Conservation (phyloP, 208 protist species). For the Wallacemonas rigidus region DNA sequence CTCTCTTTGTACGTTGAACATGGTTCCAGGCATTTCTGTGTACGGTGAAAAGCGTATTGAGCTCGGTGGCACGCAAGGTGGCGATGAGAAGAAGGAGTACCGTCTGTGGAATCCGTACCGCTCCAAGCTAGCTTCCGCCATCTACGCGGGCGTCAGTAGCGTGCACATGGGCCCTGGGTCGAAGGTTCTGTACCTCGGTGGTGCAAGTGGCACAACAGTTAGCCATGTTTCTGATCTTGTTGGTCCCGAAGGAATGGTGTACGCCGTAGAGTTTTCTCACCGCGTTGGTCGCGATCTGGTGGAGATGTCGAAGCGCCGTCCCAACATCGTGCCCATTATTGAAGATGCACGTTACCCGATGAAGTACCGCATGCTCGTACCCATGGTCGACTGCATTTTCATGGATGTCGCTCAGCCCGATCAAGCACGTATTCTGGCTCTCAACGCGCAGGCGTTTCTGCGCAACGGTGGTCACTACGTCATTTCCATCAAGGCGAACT, state of each 20-base stretch:
- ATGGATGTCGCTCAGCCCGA: slow-evolving; percentile 99
- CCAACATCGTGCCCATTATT: slow-evolving; percentile 99
- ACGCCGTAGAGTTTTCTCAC: slow-evolving; percentile 99
- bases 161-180: slow-evolving; percentile 98
- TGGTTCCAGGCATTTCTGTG: slow-evolving; percentile 98
- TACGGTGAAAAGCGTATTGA: slow-evolving; percentile 99
- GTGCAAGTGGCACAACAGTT: slow-evolving; percentile 99
- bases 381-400: slow-evolving; percentile 99
- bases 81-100: slow-evolving; percentile 99
- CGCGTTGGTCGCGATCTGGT: slow-evolving; percentile 99
- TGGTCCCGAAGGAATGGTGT: slow-evolving; percentile 98
- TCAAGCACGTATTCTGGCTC: slow-evolving; percentile 99
- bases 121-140: slow-evolving; percentile 99
- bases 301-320: slow-evolving; percentile 99
- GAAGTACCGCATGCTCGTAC: slow-evolving; percentile 99
- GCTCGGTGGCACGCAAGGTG: slow-evolving; percentile 70
- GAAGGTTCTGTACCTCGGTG: slow-evolving; percentile 99
- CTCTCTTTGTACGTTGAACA: slow-evolving; percentile 97
- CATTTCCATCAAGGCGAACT: slow-evolving; percentile 99
- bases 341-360: slow-evolving; percentile 99
- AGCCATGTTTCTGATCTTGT: slow-evolving; percentile 99
- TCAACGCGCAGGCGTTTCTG: slow-evolving; percentile 99
- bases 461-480: slow-evolving; percentile 99
- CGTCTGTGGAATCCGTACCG: slow-evolving; percentile 99
- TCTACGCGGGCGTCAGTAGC: slow-evolving; percentile 98